Evolutionary conservation across 208 protist species (phyloP), one percentile per base, ranked within the genome.

Genomic region (Vickermania spadyakhi): DNA sequence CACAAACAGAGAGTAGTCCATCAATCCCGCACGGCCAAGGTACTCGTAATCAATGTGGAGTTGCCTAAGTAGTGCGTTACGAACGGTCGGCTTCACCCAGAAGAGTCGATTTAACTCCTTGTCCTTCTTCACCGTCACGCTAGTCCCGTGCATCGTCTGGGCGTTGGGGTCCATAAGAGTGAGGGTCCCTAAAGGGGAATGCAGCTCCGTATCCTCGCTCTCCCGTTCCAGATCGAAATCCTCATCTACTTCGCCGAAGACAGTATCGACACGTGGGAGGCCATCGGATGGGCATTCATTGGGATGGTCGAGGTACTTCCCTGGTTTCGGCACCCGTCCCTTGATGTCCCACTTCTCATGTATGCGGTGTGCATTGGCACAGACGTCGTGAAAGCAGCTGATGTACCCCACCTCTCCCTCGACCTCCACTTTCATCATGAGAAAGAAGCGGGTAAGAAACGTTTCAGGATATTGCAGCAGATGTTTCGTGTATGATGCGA

Each of bases 271-370:
- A 59, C 80, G 72, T 2, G 75, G 75, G 64, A 80, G 84, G 31
- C 77, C 73, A 26, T 62, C 50, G 59, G 7, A n/a, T 7, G 36
- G 36, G 25, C 21, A 26, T 22, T 18, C 21, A 7, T 22, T 18
- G 11, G 21, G 13, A 7, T 55, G n/a, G 7, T 28, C 5, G 5
- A 55, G 21, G 25, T 75, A 84, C 75, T 91, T 94, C 25, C 81
- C 84, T 7, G 77, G 84, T 52, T 94, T 94, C 5, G 87, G 87
- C 21, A 77, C 56, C 50, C 87, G 77, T n/a, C 87, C 87, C 62
- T 94, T 94, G 54, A 94, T 73, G 64, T 94, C 87, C 84, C 87
- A 94, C 66, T 84, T 85, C 68, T 94, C 83, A 56, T 94, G 73
- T 21, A 94, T 58, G 25, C 56, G 58, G 18, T 54, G 55, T 22